Evolutionary conservation across 257 asterid genomes (phyloP).

Genomic region (Solanum ossicruentum): DNA sequence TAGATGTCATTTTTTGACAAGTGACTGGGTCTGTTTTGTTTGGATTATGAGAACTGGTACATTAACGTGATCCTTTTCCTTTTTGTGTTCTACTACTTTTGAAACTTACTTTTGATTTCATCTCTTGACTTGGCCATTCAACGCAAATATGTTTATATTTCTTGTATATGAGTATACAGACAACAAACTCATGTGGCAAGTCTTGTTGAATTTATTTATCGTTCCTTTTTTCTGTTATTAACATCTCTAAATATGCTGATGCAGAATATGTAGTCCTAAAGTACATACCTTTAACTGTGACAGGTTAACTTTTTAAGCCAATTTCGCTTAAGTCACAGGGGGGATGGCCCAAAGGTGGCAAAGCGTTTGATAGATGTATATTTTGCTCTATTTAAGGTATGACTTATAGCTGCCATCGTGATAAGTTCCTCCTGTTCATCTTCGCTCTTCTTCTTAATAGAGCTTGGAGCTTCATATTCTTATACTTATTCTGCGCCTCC

Average conservation of each 20-base stretch:
- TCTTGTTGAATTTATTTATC: neutral
- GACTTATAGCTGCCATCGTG: neutral
- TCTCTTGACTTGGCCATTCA: neutral
- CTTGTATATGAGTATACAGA: neutral
- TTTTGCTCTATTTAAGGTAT: slow-evolving; percentile 94
- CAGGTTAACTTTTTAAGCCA: slow-evolving; percentile 87
- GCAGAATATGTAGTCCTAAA: neutral
- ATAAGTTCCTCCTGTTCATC: neutral
- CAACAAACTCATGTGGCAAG: neutral
- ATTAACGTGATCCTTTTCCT: neutral
- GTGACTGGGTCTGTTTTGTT: neutral
- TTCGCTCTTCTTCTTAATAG: neutral
- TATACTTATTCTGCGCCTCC: neutral
- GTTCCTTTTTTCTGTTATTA: neutral
- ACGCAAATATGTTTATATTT: neutral
- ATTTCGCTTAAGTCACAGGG: slow-evolving; percentile 74
- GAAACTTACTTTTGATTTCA: neutral
- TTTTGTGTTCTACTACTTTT: neutral
- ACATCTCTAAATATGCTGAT: neutral
- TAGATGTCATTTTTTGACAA: neutral
- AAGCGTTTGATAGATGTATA: slow-evolving; percentile 82
- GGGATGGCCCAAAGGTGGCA: slow-evolving; percentile 92
- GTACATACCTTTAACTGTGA: slow-evolving; percentile 3
- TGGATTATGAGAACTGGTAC: neutral
- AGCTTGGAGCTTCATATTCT: neutral